A percentile compares a stretch with the other conserved stretches of the same genome.
These are phyloP conservation scores for Erysimum pusillum DNA, from an alignment of 441 rosid species.

Conservation along the genomic window DNA sequence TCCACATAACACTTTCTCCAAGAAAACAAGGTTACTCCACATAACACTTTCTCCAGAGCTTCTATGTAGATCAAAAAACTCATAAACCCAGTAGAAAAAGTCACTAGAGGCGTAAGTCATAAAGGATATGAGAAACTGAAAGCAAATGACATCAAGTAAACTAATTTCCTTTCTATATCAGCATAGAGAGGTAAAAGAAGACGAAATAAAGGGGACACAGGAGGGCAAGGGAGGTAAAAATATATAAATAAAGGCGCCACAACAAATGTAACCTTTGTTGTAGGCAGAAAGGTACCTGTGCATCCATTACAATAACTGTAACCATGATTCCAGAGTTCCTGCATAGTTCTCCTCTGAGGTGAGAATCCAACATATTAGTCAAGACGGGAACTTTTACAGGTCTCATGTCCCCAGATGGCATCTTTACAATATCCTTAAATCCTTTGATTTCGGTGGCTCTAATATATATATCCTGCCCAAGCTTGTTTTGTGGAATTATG, in stretches of 20 bases:
- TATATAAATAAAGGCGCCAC: constrained; percentile 25
- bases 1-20: constrained; percentile 37
- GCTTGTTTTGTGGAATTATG: constrained; percentile 91
- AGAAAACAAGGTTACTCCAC: constrained; percentile 24
- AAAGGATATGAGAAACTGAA: constrained; percentile 15
- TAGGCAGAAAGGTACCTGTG: constrained; percentile 66
- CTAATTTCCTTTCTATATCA: constrained; percentile 15
- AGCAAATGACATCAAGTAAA: constrained; percentile 15
- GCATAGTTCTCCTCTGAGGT: constrained; percentile 68
- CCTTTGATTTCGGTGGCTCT: constrained; percentile 78
- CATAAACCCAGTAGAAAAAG: constrained; percentile 24
- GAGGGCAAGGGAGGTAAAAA: constrained; percentile 17
- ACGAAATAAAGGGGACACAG: constrained; percentile 17
- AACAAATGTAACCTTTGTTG: constrained; percentile 6
- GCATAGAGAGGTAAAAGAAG: constrained; percentile 10
- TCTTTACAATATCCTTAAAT: constrained; percentile 63
- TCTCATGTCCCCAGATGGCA: constrained; percentile 95
- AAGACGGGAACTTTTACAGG: constrained; percentile 90
- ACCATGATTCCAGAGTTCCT: constrained; percentile 69
- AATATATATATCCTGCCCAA: constrained; percentile 93
- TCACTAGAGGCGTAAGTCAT: constrained; percentile 9
- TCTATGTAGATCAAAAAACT: constrained; percentile 21
- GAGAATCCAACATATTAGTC: constrained; percentile 91
- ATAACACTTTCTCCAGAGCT: constrained; percentile 34
- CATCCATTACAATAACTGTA: constrained; percentile 80